A percentile compares a stretch with the other conserved stretches of the same genome.
Conservation (phyloP, 75 land plant genomes). For the Picea sitchensis region DNA sequence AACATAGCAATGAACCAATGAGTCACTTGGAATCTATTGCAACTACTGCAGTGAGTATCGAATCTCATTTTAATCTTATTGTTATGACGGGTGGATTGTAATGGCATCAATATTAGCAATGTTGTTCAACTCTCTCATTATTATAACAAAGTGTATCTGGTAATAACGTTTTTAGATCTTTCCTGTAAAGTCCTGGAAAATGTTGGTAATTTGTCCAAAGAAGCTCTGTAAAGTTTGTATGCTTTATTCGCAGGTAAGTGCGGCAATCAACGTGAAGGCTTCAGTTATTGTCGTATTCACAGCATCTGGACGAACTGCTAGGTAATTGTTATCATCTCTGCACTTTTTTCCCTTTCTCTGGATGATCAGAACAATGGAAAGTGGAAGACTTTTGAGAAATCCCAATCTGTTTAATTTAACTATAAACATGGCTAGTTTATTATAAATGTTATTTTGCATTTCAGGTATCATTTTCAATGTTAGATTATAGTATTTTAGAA, state of each 20-base stretch:
- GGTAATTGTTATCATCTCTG: constrained; percentile 12
- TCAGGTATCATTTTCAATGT: not conserved
- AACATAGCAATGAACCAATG: not conserved
- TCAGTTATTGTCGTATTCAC: constrained; percentile 35
- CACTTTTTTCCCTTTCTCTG: not conserved
- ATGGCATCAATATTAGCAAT: no score
- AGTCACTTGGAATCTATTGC: not conserved
- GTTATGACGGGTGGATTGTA: no score
- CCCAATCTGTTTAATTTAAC: not conserved
- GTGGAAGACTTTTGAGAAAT: not conserved
- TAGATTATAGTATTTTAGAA: not conserved
- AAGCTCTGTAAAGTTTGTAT: no score
- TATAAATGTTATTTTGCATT: not conserved
- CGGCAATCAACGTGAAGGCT: constrained; percentile 49
- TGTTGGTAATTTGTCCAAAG: no score
- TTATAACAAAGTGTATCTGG: no score
- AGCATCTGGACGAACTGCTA: constrained; percentile 33
- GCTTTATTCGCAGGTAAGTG: constrained; percentile 24
- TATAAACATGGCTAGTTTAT: not conserved
- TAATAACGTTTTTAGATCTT: no score
- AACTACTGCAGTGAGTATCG: no score
- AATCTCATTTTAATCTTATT: no score
- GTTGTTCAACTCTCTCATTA: no score
- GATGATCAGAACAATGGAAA: not conserved
- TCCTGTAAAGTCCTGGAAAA: no score